Evolutionary conservation across 345 rosid genomes (phyloP), one percentile per base, ranked within the genome.

Genomic region (Gossypium ekmanianum): DNA sequence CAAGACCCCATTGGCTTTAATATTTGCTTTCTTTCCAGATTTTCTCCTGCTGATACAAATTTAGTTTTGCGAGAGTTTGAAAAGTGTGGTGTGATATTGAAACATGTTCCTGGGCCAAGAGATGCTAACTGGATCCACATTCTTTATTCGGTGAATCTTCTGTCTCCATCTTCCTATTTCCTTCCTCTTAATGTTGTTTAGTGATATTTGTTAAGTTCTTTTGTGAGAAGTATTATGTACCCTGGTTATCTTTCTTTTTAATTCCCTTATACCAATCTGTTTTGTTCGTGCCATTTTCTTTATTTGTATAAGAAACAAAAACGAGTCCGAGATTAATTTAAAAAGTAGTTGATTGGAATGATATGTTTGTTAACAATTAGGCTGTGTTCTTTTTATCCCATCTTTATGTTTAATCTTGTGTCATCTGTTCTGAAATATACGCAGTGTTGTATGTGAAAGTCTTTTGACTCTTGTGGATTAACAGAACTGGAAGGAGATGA

Each of bases 51-150:
- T 57, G 99, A 95, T 81, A 95, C 97, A 81, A 95, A 95, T 86
- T 82, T 88, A 72, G 94, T 95, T 71, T 81, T 93, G 73, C 81
- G 99, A 64, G 99, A 93, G 84, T 93, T 95, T 83, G 98, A 95
- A 75, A 95, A 95, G 79, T 90, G 91, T 54, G 97, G 97, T 57
- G 85, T 90, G 81, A 87, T 93, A 78, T 79, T 95, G 86, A 95
- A 89, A 79, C 98, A 95, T 89, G 85, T 91, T 83, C 92, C 94
- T 57, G 99, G 99, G 66, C 98, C 97, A 72, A 87, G 94, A 79
- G 89, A 90, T 75, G 97, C 99, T 57, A 95, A 95, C 89, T 93
- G 98, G 98, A 91, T 93, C 91, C 90, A 93, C 86, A 90, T 95
- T 77, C 93, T 91, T 9, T 95, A 90, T 81, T 91, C 83, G 98